Conservation (phyloP, 768 basidiomycete species). For the Lactarius evosmus region DNA sequence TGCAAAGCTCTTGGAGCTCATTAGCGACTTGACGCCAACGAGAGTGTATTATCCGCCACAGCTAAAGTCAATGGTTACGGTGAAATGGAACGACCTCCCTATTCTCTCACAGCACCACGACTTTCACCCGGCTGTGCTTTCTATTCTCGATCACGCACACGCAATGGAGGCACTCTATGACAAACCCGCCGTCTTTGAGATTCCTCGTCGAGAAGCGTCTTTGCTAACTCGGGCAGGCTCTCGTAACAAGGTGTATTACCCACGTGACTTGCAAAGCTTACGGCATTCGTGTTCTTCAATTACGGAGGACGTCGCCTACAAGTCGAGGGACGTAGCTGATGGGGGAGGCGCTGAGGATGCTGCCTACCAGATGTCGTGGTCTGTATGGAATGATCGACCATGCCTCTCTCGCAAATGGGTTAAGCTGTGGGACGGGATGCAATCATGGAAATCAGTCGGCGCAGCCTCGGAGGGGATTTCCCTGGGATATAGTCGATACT, state of each 20-base stretch:
- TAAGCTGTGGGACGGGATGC: background rate
- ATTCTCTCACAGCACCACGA: conserved; percentile 13
- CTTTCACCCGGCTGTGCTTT: background rate
- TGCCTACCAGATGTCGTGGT: conserved; percentile 10
- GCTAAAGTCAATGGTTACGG: background rate
- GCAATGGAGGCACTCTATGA: conserved; percentile 6
- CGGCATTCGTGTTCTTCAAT: background rate
- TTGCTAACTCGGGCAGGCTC: background rate
- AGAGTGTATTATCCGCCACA: conserved; percentile 12
- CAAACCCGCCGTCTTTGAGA: background rate
- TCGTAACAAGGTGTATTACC: conserved; percentile 9
- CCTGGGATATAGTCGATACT: conserved; percentile 8
- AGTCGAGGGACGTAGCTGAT: background rate
- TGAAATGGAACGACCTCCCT: conserved; percentile 13
- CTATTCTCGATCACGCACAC: conserved; percentile 9
- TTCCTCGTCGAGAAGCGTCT: too few relatives aligned
- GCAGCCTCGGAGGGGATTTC: background rate
- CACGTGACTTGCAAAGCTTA: background rate
- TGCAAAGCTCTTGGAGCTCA: background rate
- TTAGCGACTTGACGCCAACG: background rate
- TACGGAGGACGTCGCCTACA: conserved; percentile 34
- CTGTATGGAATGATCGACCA: background rate
- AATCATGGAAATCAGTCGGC: conserved; percentile 10
- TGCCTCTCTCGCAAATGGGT: background rate
- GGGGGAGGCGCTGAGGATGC: background rate